phyloP scores from a whole-genome alignment of 495 filamentous ascomycete genomes.

The Amphirosellinia nigrospora region DNA sequence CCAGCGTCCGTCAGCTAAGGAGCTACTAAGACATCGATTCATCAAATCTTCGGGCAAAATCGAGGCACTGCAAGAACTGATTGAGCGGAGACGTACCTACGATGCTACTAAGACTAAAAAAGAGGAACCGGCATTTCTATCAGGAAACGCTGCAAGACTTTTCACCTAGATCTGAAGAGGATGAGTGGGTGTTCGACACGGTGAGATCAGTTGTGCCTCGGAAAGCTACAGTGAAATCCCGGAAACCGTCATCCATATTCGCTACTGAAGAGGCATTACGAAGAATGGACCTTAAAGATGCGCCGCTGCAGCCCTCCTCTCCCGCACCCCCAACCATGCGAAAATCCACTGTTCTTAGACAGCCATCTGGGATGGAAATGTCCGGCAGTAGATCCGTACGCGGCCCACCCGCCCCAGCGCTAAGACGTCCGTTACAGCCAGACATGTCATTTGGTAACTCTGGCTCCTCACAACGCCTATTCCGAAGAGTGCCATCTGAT shows the following conservation, averaged over 20 bases:
- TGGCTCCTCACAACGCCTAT: conserved; percentile 86
- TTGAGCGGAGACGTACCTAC: conserved; percentile 81
- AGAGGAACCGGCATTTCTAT: conserved; percentile 75
- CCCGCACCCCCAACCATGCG: conserved; percentile 56
- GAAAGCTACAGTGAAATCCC: conserved; percentile 52
- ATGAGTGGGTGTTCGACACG: conserved; percentile 99
- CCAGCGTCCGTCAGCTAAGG: conserved; percentile 80
- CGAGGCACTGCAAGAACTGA: conserved; percentile 83
- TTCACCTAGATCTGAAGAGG: conserved; percentile 69
- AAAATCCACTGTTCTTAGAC: conserved; percentile 57
- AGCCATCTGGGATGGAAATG: conserved; percentile 56
- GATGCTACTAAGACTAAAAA: conserved; percentile 68
- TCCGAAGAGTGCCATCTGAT: conserved; percentile 81
- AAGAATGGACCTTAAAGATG: conserved; percentile 65
- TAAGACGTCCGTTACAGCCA: conserved; percentile 76
- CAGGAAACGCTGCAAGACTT: conserved; percentile 87
- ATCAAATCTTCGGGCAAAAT: conserved; percentile 84
- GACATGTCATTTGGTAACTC: conserved; percentile 91
- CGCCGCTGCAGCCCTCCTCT: conserved; percentile 57
- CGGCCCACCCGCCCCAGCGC: conserved; percentile 58
- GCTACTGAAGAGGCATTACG: conserved; percentile 63
- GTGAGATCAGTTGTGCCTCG: conserved; percentile 66
- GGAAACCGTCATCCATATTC: conserved; percentile 59
- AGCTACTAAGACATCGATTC: conserved; percentile 89
- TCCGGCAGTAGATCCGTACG: conserved; percentile 50